phyloP scores from a whole-genome alignment of 257 asterid genomes.

The Knoxia roxburghii region DNA sequence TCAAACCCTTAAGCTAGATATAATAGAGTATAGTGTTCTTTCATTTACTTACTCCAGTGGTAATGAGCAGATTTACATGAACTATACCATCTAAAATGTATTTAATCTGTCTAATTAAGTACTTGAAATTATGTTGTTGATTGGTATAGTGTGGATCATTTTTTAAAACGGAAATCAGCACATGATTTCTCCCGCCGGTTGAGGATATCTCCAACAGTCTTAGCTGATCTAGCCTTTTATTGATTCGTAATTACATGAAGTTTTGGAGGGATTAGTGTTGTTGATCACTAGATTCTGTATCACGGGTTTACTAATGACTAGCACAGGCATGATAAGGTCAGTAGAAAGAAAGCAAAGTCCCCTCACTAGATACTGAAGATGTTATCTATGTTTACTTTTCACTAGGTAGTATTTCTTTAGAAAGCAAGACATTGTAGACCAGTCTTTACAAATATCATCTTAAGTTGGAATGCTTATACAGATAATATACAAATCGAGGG shows the following conservation, averaged over 20 bases:
- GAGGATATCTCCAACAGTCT: neutral
- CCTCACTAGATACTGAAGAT: neutral
- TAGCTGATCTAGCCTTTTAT: neutral
- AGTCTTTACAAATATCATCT: too few species aligned
- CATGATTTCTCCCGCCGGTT: neutral
- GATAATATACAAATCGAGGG: too few species aligned
- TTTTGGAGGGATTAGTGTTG: neutral
- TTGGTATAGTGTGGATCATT: neutral
- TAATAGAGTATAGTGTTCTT: neutral
- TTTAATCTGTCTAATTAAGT: neutral
- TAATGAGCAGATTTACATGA: neutral
- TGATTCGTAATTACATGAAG: neutral
- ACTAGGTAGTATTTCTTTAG: too few species aligned
- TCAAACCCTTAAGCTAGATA: neutral
- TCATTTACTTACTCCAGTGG: neutral
- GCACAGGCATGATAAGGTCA: neutral
- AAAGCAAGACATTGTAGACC: too few species aligned
- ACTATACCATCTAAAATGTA: neutral
- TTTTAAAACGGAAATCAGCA: neutral
- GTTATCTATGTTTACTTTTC: neutral
- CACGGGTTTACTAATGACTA: neutral
- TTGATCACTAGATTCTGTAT: neutral
- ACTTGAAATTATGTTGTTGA: neutral
- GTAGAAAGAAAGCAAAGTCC: neutral
- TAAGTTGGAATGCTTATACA: too few species aligned